Base-by-base conservation (phyloP, 2,329 filamentous ascomycete genomes). In the Hypoxylon sp. region DNA sequence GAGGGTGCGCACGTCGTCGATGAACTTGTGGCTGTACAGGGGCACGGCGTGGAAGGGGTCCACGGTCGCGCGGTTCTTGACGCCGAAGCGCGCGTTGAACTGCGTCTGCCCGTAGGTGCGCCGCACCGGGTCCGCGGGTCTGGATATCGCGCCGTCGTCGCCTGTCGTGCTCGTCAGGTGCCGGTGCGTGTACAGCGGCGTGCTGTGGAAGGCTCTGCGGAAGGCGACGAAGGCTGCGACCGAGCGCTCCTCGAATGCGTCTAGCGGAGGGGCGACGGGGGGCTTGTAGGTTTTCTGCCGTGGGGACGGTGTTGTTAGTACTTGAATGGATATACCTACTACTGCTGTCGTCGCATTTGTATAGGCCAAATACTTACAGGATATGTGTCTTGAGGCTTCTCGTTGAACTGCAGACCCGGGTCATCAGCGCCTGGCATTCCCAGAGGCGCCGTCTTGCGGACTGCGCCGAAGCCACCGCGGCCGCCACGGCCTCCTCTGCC, bases 41-140 rank as follows among this genome's bases (percentile, higher is more conserved):
- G 79, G 80, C 47, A 84, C 76, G 29, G 78, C 73, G n/a, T 73
- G 76, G 66, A 85, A 85, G 13, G 81, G 80, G 65, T 84, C 81
- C 38, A 79, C 62, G 8, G 78, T 81, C 26, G 80, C 80, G 61
- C 78, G 80, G 69, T 72, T 82, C 66, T 76, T 77, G 60, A 78
- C 69, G 54, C 75, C 78, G 69, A 79, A 84, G 45, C 76, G 77
- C 57, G 77, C 76, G 68, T 84, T 84, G 64, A 78, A 70, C 68
- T 84, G 81, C n/a, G 78, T 74, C 62, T 82, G 80, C 59, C 80
- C 80, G 68, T 84, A 84, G 9, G 69, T 64, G 37, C 71, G 65
- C 63, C 69, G 71, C 4, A 71, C 69, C 4, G 75, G 72, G 21
- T 77, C 75, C 42, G 68, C 64, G 9, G 50, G 46, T 2, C 54